A percentile compares a stretch with the other conserved stretches of the same genome.
Evolutionary conservation across 352 stramenopile genomes (phyloP).

Genomic region (Phytophthora palmivora): DNA sequence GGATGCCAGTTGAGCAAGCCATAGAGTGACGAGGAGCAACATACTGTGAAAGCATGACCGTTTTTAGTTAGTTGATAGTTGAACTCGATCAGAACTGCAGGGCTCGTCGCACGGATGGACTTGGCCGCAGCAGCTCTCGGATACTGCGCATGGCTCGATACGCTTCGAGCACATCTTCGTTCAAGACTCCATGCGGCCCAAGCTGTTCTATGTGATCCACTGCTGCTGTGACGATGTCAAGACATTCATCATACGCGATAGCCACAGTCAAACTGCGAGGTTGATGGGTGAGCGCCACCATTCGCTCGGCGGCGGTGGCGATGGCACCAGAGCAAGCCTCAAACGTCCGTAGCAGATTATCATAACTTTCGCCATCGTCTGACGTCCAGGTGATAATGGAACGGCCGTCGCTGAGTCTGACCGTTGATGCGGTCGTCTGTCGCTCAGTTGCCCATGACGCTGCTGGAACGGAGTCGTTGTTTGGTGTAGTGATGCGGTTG

Average conservation of each 20-base stretch:
- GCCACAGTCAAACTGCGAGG: slow-evolving; percentile 29
- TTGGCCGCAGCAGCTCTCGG: slow-evolving; percentile 30
- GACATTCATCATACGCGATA: slow-evolving; percentile 46
- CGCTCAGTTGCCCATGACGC: slow-evolving; percentile 5
- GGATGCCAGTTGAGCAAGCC: too few relatives aligned
- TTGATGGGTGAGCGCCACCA: slow-evolving; percentile 24
- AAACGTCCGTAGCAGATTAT: slow-evolving; percentile 15
- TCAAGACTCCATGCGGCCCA: slow-evolving; percentile 1
- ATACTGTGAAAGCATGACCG: too few relatives aligned
- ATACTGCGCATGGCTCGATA: slow-evolving; percentile 37
- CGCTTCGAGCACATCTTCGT: slow-evolving; percentile 24
- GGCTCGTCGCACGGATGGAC: slow-evolving; percentile 34
- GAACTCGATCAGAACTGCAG: slow-evolving; percentile 31
- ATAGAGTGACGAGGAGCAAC: too few relatives aligned
- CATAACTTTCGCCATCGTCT: not conserved
- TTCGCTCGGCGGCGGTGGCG: slow-evolving; percentile 34
- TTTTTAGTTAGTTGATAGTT: not conserved
- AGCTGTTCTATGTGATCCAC: slow-evolving; percentile 35
- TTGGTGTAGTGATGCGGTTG: slow-evolving; percentile 13
- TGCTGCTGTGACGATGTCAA: slow-evolving; percentile 42
- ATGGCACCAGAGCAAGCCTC: slow-evolving; percentile 31
- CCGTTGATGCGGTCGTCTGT: slow-evolving; percentile 18
- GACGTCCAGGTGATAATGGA: slow-evolving; percentile 16
- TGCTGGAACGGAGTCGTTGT: slow-evolving; percentile 1
- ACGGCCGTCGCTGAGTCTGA: slow-evolving; percentile 3